phyloP scores from a whole-genome alignment of 352 stramenopile genomes.

The Globisporangium viniferum region DNA sequence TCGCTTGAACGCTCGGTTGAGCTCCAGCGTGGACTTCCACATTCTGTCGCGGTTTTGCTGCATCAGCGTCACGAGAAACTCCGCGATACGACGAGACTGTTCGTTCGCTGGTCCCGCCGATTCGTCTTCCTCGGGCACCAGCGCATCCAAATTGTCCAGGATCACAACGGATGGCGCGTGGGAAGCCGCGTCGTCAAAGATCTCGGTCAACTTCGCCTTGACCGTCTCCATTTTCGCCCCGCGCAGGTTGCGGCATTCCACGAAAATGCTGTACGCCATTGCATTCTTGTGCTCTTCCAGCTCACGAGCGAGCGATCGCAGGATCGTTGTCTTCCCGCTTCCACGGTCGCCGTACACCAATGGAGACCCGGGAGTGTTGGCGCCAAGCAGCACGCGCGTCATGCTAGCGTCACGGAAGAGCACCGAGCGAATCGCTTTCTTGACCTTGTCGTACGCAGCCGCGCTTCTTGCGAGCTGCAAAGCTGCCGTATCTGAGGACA shows the following conservation, averaged over 20 bases:
- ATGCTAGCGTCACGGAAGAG: slow-evolving; percentile 47
- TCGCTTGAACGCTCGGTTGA: slow-evolving; percentile 52
- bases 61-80: slow-evolving; percentile 65
- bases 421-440: slow-evolving; percentile 44
- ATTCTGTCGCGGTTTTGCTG: slow-evolving; percentile 49
- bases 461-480: slow-evolving; percentile 39
- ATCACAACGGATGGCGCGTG: slow-evolving; percentile 64
- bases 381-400: slow-evolving; percentile 55
- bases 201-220: slow-evolving; percentile 53
- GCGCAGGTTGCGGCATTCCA: slow-evolving; percentile 71
- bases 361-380: slow-evolving; percentile 52
- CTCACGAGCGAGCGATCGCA: slow-evolving; percentile 44
- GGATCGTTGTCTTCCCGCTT: slow-evolving; percentile 76
- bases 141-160: slow-evolving; percentile 82
- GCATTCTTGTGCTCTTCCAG: slow-evolving; percentile 29
- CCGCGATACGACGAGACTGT: slow-evolving; percentile 83
- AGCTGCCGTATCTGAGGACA: slow-evolving; percentile 24
- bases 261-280: slow-evolving; percentile 39
- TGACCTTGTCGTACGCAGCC: slow-evolving; percentile 40
- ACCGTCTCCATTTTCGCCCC: slow-evolving; percentile 87
- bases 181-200: slow-evolving; percentile 45
- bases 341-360: slow-evolving; percentile 73
- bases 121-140: slow-evolving; percentile 80
- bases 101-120: slow-evolving; percentile 68
- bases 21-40: slow-evolving; percentile 52